Evolutionary conservation across 2,329 filamentous ascomycete genomes (phyloP).

Genomic region (Phoma herbarum): DNA sequence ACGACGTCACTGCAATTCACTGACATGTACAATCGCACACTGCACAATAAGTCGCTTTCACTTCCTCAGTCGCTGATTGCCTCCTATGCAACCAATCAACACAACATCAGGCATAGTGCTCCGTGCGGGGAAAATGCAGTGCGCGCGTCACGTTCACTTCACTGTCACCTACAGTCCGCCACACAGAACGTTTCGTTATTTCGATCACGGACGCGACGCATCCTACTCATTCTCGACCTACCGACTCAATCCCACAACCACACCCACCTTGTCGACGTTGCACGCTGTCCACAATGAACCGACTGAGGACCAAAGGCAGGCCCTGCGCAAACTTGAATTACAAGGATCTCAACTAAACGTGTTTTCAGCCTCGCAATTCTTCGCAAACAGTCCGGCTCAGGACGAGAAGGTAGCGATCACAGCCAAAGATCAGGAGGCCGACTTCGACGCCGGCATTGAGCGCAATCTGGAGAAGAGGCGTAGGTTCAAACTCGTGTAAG

Average conservation of each 20-base stretch:
- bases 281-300: slow-evolving; percentile 25
- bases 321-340: background rate
- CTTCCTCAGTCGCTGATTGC: background rate
- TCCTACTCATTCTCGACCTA: background rate
- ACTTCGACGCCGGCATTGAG: slow-evolving; percentile 31
- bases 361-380: slow-evolving; percentile 34
- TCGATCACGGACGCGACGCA: background rate
- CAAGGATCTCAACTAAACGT: background rate
- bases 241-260: background rate
- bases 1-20: slow-evolving; percentile 4
- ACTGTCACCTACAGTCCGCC: slow-evolving; percentile 5
- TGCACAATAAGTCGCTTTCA: background rate
- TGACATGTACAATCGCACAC: background rate
- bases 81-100: background rate
- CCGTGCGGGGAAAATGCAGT: slow-evolving; percentile 3
- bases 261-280: background rate
- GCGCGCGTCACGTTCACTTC: slow-evolving; percentile 2
- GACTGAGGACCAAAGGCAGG: slow-evolving; percentile 32
- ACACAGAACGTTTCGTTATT: background rate
- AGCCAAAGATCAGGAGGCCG: background rate
- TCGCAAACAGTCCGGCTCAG: slow-evolving; percentile 26
- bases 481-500: slow-evolving; percentile 7
- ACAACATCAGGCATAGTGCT: background rate
- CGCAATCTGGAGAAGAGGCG: slow-evolving; percentile 26
- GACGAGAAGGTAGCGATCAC: slow-evolving; percentile 29